Percentiles rank a stretch among this genome's conserved stretches.
phyloP scores from a whole-genome alignment of 2,329 filamentous ascomycete genomes.

The Mariannaea sp. region DNA sequence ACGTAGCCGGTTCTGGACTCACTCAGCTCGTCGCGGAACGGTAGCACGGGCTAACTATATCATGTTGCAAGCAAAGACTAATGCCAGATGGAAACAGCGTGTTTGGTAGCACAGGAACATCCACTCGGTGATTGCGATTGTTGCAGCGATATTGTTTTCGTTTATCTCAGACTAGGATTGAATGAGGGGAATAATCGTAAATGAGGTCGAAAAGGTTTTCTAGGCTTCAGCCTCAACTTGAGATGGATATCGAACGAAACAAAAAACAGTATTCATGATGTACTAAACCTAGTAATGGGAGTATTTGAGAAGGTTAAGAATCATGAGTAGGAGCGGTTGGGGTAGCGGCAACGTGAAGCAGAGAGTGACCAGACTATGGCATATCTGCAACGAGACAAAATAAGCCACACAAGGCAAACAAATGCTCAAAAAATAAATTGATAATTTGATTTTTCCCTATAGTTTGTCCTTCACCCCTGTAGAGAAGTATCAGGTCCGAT shows the following conservation, averaged over 20 bases:
- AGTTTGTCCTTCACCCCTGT: no score
- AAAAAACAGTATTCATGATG: no score
- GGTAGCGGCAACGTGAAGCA: background rate
- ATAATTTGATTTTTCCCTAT: no score
- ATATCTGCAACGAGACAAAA: background rate
- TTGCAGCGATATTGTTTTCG: background rate
- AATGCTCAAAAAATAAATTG: background rate
- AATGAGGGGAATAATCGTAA: no score
- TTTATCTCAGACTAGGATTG: background rate
- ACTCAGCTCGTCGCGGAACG: conserved; percentile 10
- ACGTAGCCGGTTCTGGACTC: conserved; percentile 9
- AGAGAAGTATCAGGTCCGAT: no score
- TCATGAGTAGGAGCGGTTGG: background rate
- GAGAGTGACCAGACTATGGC: conserved; percentile 1
- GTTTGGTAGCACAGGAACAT: conserved; percentile 2
- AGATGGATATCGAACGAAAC: no score
- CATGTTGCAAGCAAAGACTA: conserved; percentile 14
- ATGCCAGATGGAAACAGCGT: background rate
- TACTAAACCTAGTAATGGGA: no score
- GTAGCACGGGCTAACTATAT: conserved; percentile 16
- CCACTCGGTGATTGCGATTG: background rate
- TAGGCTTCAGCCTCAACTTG: background rate
- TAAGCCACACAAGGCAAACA: background rate
- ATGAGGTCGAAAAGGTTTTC: background rate
- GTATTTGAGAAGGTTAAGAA: no score